Evolutionary conservation across 1,139 yeast genomes (phyloP).

Genomic region (Blastobotrys aristatus): DNA sequence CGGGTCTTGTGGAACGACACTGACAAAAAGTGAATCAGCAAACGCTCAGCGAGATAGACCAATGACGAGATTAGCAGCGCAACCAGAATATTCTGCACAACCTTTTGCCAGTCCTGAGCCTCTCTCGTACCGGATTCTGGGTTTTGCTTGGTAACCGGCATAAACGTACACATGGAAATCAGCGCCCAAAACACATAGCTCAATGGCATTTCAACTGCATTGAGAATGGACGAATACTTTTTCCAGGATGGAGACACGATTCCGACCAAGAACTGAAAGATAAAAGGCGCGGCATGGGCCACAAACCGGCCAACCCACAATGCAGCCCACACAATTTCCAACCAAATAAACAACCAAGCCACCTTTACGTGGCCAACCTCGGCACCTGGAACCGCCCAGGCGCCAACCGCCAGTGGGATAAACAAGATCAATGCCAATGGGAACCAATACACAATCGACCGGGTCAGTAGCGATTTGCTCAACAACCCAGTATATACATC

Average conservation of each 20-base stretch:
- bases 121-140: constrained; percentile 23
- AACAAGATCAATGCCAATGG: constrained; percentile 38
- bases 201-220: constrained; percentile 36
- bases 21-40: constrained; percentile 37
- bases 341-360: constrained; percentile 41
- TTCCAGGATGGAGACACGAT: constrained; percentile 35
- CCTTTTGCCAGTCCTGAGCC: constrained; percentile 35
- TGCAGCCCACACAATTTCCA: constrained; percentile 41
- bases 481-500: constrained; percentile 26
- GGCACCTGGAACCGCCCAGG: constrained; percentile 31
- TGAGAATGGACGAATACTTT: constrained; percentile 33
- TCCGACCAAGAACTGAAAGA: constrained; percentile 30
- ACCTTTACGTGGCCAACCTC: constrained; percentile 36
- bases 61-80: constrained; percentile 36
- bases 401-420: constrained; percentile 39
- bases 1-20: constrained; percentile 41
- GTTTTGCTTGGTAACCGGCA: constrained; percentile 37
- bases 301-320: constrained; percentile 35
- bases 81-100: constrained; percentile 36
- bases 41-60: constrained; percentile 36
- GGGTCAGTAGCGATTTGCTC: constrained; percentile 31
- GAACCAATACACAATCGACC: constrained; percentile 36
- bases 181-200: constrained; percentile 35
- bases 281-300: constrained; percentile 34
- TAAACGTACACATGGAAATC: constrained; percentile 36